Evolutionary conservation across 1,284 basidiomycete genomes (phyloP).

Genomic region (Trichosporon sp.): DNA sequence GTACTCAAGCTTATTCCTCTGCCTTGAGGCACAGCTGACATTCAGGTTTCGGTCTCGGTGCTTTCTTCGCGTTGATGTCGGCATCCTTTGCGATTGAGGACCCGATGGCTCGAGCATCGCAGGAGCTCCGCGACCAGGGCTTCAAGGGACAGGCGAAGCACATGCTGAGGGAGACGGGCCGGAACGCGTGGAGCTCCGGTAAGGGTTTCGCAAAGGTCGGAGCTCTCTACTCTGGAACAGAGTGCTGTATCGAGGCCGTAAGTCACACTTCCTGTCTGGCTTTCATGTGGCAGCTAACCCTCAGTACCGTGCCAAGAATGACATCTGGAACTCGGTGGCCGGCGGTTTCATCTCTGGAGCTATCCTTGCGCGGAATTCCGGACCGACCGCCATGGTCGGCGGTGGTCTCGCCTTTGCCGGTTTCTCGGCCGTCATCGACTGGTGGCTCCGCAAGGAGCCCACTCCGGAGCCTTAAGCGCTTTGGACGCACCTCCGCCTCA

Average conservation of each 20-base stretch:
- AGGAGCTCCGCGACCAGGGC: conserved; percentile 30
- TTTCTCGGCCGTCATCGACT: conserved; percentile 82
- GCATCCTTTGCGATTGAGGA: conserved; percentile 94
- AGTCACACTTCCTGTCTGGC: conserved; percentile 46
- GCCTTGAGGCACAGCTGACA: neutral
- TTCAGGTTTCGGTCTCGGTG: conserved; percentile 81
- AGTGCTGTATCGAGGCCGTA: conserved; percentile 93
- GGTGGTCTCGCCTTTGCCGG: conserved; percentile 84
- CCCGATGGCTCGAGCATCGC: conserved; percentile 66
- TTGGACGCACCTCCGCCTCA: neutral
- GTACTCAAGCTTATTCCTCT: neutral
- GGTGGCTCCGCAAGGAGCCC: conserved; percentile 74
- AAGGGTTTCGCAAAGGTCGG: conserved; percentile 95
- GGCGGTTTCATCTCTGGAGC: conserved; percentile 59
- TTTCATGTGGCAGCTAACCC: neutral
- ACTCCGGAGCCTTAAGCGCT: conserved; percentile 60
- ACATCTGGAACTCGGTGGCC: conserved; percentile 68
- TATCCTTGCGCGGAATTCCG: conserved; percentile 74
- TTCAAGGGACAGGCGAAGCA: conserved; percentile 60
- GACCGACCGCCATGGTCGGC: conserved; percentile 70
- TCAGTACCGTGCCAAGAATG: conserved; percentile 92
- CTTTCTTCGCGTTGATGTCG: conserved; percentile 94
- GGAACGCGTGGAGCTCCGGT: conserved; percentile 82
- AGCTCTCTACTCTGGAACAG: conserved; percentile 83
- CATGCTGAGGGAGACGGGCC: conserved; percentile 92